These are phyloP conservation scores for Monosporascus sp. DNA, from an alignment of 2,329 filamentous ascomycete genomes.

Conservation along the genomic window DNA sequence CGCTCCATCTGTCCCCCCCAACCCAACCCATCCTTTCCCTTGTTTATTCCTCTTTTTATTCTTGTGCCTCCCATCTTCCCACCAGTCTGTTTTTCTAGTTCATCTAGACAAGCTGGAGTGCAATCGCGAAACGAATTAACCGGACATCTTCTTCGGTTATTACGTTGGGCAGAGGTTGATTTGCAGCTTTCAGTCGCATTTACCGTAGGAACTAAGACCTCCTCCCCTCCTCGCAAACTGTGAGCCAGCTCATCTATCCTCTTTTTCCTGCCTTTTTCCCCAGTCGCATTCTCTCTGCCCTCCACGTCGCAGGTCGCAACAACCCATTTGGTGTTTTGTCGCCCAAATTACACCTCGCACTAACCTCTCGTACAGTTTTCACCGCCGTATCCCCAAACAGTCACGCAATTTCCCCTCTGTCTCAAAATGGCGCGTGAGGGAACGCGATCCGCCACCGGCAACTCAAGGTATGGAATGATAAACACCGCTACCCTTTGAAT, in stretches of 20 bases:
- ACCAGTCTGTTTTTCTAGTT: neutral
- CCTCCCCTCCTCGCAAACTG: too few species aligned
- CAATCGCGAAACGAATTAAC: neutral
- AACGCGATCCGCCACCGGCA: slow-evolving; percentile 47
- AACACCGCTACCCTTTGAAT: neutral
- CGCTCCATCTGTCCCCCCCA: neutral
- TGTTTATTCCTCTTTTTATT: neutral
- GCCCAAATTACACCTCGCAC: slow-evolving; percentile 12
- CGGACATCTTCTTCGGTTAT: neutral
- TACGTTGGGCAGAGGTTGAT: neutral
- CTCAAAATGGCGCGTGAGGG: slow-evolving; percentile 43
- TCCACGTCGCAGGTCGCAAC: slow-evolving; percentile 18
- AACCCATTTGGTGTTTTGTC: slow-evolving; percentile 1
- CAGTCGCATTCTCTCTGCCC: slow-evolving; percentile 26
- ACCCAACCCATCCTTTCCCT: neutral
- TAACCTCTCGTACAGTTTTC: slow-evolving; percentile 20
- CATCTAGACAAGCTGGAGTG: neutral
- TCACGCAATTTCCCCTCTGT: slow-evolving; percentile 1
- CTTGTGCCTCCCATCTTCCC: neutral
- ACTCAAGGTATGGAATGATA: slow-evolving; percentile 28
- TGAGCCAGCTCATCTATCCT: slow-evolving; percentile 2
- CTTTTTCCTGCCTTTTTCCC: slow-evolving; percentile 7
- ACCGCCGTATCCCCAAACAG: slow-evolving; percentile 1
- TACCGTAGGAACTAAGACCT: neutral
- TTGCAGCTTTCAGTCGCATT: neutral